Percentiles rank a stretch among this genome's conserved stretches.
Conservation (phyloP, 1,139 yeast species). For the Nakaseomyces bracarensis region DNA sequence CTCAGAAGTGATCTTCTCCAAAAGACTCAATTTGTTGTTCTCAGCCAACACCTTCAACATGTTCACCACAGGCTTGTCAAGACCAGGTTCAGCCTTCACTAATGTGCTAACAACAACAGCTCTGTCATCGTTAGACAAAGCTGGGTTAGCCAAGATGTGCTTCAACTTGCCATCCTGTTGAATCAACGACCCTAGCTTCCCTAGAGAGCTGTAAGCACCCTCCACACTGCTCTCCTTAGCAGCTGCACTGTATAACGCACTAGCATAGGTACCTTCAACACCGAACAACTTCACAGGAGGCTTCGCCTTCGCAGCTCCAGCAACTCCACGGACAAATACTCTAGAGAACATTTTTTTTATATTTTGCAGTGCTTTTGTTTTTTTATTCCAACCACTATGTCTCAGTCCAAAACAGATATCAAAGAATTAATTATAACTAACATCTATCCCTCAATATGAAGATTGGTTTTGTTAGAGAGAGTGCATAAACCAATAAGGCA, state of each 20-base stretch:
- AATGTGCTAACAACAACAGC: constrained; percentile 55
- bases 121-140: constrained; percentile 72
- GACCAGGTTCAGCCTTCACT: constrained; percentile 39
- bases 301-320: constrained; percentile 46
- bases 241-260: constrained; percentile 89
- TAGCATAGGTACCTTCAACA: constrained; percentile 93
- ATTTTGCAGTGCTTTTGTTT: neutral
- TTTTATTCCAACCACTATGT: neutral
- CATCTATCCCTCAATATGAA: no score
- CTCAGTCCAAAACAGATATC: no score
- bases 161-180: constrained; percentile 55
- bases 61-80: constrained; percentile 73
- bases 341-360: constrained; percentile 45
- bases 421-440: no score
- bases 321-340: constrained; percentile 62
- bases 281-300: constrained; percentile 95
- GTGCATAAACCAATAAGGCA: no score
- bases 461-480: no score
- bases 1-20: constrained; percentile 59
- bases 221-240: constrained; percentile 74
- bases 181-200: constrained; percentile 49
- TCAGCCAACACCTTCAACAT: constrained; percentile 81
- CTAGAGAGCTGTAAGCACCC: constrained; percentile 60
- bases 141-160: constrained; percentile 68
- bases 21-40: constrained; percentile 81